These are phyloP conservation scores for Neurospora terricola DNA, from an alignment of 495 filamentous ascomycete species.

Conservation along the genomic window DNA sequence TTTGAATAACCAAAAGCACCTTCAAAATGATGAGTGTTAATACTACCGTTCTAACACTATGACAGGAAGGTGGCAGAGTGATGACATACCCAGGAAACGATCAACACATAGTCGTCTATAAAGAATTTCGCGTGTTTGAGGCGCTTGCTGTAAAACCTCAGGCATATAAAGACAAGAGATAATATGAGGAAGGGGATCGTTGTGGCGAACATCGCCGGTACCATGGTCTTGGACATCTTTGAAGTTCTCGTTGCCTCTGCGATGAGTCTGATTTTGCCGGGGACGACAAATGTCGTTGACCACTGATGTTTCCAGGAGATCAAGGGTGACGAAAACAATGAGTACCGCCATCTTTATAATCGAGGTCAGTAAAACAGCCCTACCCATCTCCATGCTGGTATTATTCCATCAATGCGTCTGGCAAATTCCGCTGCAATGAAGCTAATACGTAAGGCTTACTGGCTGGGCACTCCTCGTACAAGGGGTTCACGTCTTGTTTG, in stretches of 20 bases:
- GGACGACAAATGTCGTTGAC: not conserved
- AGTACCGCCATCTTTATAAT: not conserved
- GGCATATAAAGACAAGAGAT: not conserved
- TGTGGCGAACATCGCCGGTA: not conserved
- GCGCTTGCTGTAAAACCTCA: not conserved
- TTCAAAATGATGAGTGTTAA: not conserved
- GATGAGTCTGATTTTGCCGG: too few species aligned
- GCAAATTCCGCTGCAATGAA: not conserved
- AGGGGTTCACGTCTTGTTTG: not conserved
- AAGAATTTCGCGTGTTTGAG: not conserved
- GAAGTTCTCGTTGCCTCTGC: not conserved
- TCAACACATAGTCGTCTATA: not conserved
- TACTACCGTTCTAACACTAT: not conserved
- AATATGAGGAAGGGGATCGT: not conserved
- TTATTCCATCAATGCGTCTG: not conserved
- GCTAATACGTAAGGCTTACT: not conserved
- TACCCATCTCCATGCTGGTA: not conserved
- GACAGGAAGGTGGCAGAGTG: not conserved
- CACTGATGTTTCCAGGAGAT: not conserved
- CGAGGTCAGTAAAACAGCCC: not conserved
- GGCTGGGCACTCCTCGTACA: not conserved
- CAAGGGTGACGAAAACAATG: not conserved
- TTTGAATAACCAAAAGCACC: not conserved
- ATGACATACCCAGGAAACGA: not conserved
- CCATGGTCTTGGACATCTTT: not conserved